Conservation (phyloP, 768 basidiomycete genomes). For the Guyanaporus albipodus region DNA sequence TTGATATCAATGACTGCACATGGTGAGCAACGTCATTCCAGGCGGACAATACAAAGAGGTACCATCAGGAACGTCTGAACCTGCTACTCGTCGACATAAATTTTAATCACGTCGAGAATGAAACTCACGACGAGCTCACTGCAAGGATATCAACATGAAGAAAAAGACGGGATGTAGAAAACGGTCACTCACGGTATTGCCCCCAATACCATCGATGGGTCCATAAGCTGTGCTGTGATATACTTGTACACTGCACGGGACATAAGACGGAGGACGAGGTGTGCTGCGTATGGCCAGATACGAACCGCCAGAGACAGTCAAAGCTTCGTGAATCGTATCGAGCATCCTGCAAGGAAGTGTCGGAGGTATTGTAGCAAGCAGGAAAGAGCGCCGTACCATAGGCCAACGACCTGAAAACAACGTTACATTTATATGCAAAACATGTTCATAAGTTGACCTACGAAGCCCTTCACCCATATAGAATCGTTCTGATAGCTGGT, state of each 20-base stretch:
- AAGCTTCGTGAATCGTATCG: background rate
- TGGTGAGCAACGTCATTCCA: too few species aligned
- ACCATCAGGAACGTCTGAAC: background rate
- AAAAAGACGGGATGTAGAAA: background rate
- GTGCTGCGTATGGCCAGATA: background rate
- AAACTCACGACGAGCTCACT: conserved; percentile 12
- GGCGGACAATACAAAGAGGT: background rate
- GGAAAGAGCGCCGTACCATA: too few species aligned
- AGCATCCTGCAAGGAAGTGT: background rate
- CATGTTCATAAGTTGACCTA: background rate
- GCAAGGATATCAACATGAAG: background rate
- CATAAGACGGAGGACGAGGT: background rate
- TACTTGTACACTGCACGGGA: conserved; percentile 1
- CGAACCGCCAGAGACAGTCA: background rate
- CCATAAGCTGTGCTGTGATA: background rate
- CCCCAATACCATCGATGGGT: background rate
- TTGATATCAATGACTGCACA: too few species aligned
- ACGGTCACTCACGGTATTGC: background rate
- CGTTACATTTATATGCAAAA: background rate
- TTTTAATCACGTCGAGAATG: background rate
- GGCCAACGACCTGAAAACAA: background rate
- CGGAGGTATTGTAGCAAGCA: too few species aligned
- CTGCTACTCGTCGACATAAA: background rate
- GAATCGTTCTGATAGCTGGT: conserved; percentile 1
- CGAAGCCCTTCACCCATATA: background rate